Percentiles rank a stretch among this genome's conserved stretches.
phyloP scores from a whole-genome alignment of 768 basidiomycete genomes.

The Suillus plorans region DNA sequence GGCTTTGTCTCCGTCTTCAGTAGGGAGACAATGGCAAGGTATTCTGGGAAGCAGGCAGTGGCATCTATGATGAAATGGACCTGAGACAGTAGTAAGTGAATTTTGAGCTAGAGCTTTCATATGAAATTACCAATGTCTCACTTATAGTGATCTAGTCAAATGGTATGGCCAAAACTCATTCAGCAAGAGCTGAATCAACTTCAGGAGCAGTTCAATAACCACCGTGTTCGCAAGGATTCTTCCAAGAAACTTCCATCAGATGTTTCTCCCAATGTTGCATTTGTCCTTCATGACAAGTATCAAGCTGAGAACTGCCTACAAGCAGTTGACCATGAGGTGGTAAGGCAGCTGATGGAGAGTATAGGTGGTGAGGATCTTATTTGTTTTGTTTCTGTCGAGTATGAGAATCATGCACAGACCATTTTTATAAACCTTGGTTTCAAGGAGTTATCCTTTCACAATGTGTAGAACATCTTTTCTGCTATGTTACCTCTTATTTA shows the following conservation, averaged over 20 bases:
- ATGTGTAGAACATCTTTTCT: constrained; percentile 22
- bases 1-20: constrained; percentile 26
- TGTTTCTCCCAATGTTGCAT: constrained; percentile 22
- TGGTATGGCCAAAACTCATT: constrained; percentile 33
- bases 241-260: constrained; percentile 24
- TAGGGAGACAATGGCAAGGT: constrained; percentile 30
- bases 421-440: constrained; percentile 13
- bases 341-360: constrained; percentile 21
- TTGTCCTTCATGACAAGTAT: constrained; percentile 16
- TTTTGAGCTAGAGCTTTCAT: not conserved
- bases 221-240: constrained; percentile 15
- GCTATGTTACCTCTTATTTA: constrained; percentile 20
- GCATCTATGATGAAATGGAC: constrained; percentile 22
- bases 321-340: constrained; percentile 17
- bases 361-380: constrained; percentile 24
- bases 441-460: constrained; percentile 14
- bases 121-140: not conserved
- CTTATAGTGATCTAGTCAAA: constrained; percentile 23
- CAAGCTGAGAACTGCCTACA: constrained; percentile 20
- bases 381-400: constrained; percentile 19
- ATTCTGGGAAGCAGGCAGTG: constrained; percentile 19
- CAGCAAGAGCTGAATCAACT: constrained; percentile 25
- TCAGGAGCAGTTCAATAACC: constrained; percentile 17
- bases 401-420: constrained; percentile 13
- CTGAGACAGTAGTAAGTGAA: constrained; percentile 14